Base-by-base conservation (phyloP, 306 rosid species). In the Quillaja saponaria region DNA sequence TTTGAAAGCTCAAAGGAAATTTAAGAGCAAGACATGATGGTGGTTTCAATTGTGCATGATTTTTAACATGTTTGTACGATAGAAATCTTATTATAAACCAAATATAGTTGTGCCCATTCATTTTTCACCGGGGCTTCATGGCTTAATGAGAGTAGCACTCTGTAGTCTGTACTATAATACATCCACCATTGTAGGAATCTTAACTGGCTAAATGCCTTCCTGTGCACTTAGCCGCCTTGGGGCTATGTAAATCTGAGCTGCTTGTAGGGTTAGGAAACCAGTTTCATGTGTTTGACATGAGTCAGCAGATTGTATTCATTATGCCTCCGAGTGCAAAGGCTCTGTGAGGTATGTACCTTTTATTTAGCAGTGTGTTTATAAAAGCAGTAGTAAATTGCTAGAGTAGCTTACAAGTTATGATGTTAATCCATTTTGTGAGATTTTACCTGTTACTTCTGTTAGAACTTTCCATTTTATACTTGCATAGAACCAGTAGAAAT, bases 1-100 rank as follows among this genome's bases (percentile, higher is more conserved):
- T 71, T 66, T 90, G 81, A 90, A 86, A 79, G 85, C 91, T 76
- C 96, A 90, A 35, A 84, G 96, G 74, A 90, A 86, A 77, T 84
- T 86, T 58, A 90, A 84, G 76, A 80, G 75, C 66, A 90, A 90
- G 78, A 74, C 91, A 34, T 86, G 82, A 86, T 54, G 52, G 45
- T 51, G 62, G 54, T 25, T 46, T 20, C 55, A 34, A 58, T 57
- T 42, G 53, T 56, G 52, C 44, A 14, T 65, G 51, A 66, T 40
- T 71, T 62, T 19, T 21, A 37, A 56, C 39, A 20, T 63, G 55
- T 52, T 66, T 65, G 80, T 78, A 67, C 68, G 28, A 59, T 80
- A 71, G 76, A 59, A 70, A 57, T 56, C 81, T 62, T 70, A 61
- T 33, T 55, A 61, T 71, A 60, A 79, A 68, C 73, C 45, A 67